Percentiles rank a stretch among this genome's conserved stretches.
Conservation (phyloP, 2,329 filamentous ascomycete genomes). For the Ophiocordyceps camponoti-floridani region DNA sequence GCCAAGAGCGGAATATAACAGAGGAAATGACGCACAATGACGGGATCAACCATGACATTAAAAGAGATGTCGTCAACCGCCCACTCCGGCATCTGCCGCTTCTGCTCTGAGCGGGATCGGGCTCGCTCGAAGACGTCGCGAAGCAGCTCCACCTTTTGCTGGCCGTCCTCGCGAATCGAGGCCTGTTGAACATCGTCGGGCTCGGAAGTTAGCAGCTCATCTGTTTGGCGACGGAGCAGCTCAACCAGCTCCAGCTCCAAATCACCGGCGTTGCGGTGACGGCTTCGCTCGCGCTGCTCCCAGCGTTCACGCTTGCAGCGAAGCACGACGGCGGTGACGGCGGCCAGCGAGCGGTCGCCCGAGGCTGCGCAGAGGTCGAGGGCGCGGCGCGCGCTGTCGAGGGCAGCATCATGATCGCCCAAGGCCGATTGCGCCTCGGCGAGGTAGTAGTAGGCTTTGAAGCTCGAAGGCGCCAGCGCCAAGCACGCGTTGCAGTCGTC, state of each 20-base stretch:
- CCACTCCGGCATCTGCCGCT: constrained; percentile 54
- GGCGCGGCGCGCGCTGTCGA: constrained; percentile 50
- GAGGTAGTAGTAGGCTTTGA: constrained; percentile 75
- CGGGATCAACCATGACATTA: constrained; percentile 54
- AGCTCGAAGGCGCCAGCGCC: constrained; percentile 40
- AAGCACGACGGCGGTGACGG: constrained; percentile 58
- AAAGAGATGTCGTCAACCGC: constrained; percentile 62
- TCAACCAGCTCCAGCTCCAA: constrained; percentile 42
- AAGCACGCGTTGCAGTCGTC: constrained; percentile 64
- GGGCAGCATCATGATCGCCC: constrained; percentile 45
- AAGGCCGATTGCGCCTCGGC: constrained; percentile 69
- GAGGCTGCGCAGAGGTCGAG: constrained; percentile 49
- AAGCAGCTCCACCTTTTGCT: constrained; percentile 25
- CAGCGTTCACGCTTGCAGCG: constrained; percentile 74
- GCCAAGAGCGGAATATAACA: constrained; percentile 1
- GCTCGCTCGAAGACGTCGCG: constrained; percentile 33
- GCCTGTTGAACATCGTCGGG: constrained; percentile 27
- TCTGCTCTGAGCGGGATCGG: constrained; percentile 22
- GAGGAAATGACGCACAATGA: constrained; percentile 25
- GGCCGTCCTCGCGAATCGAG: constrained; percentile 29
- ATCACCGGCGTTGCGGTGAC: constrained; percentile 34
- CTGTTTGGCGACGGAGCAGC: constrained; percentile 27
- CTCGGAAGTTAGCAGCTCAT: constrained; percentile 19
- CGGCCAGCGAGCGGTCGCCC: constrained; percentile 48
- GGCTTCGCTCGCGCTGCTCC: constrained; percentile 51